Conservation (phyloP, 805 yeast genomes). For the Saccharomycopsis olivae region DNA sequence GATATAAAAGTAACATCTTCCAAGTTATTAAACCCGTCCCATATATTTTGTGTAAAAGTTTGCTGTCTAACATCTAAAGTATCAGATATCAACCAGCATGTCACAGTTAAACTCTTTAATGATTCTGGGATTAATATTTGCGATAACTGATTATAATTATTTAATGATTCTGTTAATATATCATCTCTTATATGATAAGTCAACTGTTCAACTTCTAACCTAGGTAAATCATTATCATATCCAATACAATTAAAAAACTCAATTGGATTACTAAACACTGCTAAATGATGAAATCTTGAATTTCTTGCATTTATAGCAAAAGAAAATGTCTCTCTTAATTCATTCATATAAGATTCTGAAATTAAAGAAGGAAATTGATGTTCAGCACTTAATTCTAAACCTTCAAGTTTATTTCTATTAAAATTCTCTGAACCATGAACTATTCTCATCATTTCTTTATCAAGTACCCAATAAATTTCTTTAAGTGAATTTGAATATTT, state of each 20-base stretch:
- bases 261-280: constrained; percentile 7
- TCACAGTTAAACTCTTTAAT: constrained; percentile 4
- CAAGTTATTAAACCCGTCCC: constrained; percentile 4
- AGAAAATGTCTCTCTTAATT: neutral
- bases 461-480: neutral
- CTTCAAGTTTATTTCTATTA: neutral
- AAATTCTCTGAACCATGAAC: neutral
- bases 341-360: constrained; percentile 1
- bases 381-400: constrained; percentile 3
- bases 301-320: neutral
- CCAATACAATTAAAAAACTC: neutral
- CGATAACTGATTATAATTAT: neutral
- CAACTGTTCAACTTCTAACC: neutral
- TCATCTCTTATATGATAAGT: constrained; percentile 10
- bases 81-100: constrained; percentile 8
- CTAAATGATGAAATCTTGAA: neutral
- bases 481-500: neutral
- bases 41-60: constrained; percentile 3
- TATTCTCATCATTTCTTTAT: neutral
- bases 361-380: neutral
- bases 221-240: too few relatives aligned
- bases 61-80: neutral
- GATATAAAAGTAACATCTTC: constrained; percentile 12
- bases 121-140: constrained; percentile 4
- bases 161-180: neutral